These are phyloP conservation scores for Suillus occidentalis DNA, from an alignment of 768 basidiomycete species.

Conservation along the genomic window DNA sequence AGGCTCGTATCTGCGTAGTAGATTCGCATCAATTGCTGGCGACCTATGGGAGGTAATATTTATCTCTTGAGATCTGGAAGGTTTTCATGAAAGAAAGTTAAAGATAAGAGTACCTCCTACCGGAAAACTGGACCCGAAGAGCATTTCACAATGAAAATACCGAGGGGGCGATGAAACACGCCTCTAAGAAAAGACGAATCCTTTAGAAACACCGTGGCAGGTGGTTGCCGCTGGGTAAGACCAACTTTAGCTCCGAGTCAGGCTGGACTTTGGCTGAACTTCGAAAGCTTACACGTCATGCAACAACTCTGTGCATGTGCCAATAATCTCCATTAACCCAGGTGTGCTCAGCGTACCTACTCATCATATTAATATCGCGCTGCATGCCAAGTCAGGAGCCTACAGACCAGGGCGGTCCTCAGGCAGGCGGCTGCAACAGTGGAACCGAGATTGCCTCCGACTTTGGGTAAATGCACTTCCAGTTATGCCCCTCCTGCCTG, in stretches of 20 bases:
- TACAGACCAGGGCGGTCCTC: too few species aligned
- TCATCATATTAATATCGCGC: too few species aligned
- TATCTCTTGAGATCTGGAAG: neutral
- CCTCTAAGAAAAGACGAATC: neutral
- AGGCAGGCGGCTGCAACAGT: too few species aligned
- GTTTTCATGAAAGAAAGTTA: neutral
- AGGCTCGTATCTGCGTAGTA: neutral
- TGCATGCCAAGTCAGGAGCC: too few species aligned
- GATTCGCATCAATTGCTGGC: neutral
- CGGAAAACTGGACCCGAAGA: slow-evolving; percentile 1
- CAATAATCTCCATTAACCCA: neutral
- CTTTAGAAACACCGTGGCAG: neutral
- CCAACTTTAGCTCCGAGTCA: neutral
- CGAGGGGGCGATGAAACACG: neutral
- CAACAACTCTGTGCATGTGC: neutral
- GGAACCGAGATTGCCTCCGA: neutral
- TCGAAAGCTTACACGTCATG: neutral
- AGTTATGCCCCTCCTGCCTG: too few species aligned
- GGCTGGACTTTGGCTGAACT: neutral
- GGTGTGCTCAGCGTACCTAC: too few species aligned
- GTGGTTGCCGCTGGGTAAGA: neutral
- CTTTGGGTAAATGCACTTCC: neutral
- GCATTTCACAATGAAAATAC: neutral
- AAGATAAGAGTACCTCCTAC: neutral
- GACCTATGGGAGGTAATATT: neutral